These are phyloP conservation scores for Phytopythium chamaehyphon DNA, from an alignment of 352 stramenopile species.

Conservation along the genomic window DNA sequence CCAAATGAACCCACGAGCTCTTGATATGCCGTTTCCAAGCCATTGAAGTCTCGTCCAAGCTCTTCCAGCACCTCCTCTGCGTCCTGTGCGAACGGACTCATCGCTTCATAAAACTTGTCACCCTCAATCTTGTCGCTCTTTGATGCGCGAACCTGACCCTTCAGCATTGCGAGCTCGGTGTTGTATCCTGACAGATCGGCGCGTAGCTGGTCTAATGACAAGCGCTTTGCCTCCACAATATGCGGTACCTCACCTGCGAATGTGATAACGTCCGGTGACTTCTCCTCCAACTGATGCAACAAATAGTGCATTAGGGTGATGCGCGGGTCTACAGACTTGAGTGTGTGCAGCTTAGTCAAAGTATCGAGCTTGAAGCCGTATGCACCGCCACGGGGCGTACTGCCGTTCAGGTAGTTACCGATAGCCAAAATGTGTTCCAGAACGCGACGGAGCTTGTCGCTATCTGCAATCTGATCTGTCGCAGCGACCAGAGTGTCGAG, in stretches of 20 bases:
- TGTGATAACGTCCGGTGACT: constrained; percentile 66
- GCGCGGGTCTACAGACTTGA: constrained; percentile 79
- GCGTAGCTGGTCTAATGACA: constrained; percentile 82
- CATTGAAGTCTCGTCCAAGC: constrained; percentile 67
- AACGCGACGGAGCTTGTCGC: constrained; percentile 73
- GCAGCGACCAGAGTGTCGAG: constrained; percentile 78
- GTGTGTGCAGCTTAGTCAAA: constrained; percentile 83
- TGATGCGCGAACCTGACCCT: constrained; percentile 74
- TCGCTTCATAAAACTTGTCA: constrained; percentile 80
- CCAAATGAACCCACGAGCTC: constrained; percentile 82
- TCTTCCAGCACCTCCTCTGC: constrained; percentile 80
- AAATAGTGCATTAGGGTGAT: constrained; percentile 84
- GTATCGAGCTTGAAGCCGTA: constrained; percentile 92
- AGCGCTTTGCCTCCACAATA: constrained; percentile 67
- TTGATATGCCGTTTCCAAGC: constrained; percentile 68
- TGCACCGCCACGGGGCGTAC: constrained; percentile 78
- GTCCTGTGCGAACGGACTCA: constrained; percentile 78
- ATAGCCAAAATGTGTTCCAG: constrained; percentile 86
- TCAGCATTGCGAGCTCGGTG: constrained; percentile 78
- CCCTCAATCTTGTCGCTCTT: constrained; percentile 69
- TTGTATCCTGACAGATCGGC: constrained; percentile 80
- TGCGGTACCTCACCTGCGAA: constrained; percentile 78
- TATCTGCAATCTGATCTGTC: constrained; percentile 78
- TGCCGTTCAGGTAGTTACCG: constrained; percentile 92
- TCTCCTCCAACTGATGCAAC: constrained; percentile 73